Percentiles rank a stretch among this genome's conserved stretches.
phyloP scores from a whole-genome alignment of 2,329 filamentous ascomycete species.

The Lojkania enalia region DNA sequence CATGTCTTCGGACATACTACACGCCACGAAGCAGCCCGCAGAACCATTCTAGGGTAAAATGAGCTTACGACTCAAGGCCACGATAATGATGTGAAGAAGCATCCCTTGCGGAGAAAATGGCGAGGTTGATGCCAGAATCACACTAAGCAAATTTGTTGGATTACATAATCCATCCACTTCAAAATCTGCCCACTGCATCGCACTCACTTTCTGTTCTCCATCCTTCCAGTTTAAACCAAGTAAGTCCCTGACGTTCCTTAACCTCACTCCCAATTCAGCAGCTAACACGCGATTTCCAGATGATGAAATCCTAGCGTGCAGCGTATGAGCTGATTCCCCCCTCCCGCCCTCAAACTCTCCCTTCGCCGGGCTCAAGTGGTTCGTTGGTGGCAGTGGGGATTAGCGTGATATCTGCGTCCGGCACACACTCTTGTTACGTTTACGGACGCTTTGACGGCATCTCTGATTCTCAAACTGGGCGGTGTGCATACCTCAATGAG shows the following conservation, averaged over 20 bases:
- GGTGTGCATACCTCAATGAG: too few species aligned
- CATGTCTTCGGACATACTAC: constrained; percentile 16
- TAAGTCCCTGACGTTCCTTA: constrained; percentile 59
- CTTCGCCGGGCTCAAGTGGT: constrained; percentile 88
- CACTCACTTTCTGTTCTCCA: constrained; percentile 61
- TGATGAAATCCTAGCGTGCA: constrained; percentile 99
- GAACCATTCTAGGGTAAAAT: constrained; percentile 23
- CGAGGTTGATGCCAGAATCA: neutral
- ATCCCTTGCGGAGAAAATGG: constrained; percentile 3
- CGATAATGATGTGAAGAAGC: neutral
- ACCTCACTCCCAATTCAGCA: too few species aligned
- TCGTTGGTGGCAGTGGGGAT: constrained; percentile 65
- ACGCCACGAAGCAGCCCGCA: constrained; percentile 22
- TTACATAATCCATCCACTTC: neutral
- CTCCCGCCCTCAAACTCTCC: constrained; percentile 78
- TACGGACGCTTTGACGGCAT: constrained; percentile 97
- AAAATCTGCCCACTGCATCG: too few species aligned
- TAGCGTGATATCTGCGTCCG: constrained; percentile 98
- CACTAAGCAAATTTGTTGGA: neutral
- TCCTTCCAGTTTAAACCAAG: constrained; percentile 99
- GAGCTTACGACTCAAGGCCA: neutral
- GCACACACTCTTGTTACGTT: constrained; percentile 98
- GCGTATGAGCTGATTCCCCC: constrained; percentile 78
- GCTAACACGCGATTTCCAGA: too few species aligned
- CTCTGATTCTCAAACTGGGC: constrained; percentile 77